A percentile compares a stretch with the other conserved stretches of the same genome.
phyloP scores from a whole-genome alignment of 2,329 filamentous ascomycete genomes.

The Arachnomyces sp. region DNA sequence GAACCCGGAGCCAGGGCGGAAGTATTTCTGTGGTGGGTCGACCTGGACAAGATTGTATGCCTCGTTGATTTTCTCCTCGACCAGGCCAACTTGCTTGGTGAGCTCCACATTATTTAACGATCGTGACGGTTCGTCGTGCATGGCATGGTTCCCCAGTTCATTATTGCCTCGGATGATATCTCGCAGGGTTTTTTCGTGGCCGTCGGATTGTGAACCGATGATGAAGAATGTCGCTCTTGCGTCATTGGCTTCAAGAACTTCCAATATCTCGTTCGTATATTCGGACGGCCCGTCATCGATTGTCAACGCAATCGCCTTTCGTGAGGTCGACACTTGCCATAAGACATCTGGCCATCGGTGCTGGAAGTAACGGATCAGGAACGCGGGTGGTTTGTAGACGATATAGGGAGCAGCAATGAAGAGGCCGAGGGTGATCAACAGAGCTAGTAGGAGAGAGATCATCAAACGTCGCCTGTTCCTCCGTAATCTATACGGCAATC shows the following conservation, averaged over 20 bases:
- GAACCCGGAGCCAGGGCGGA: constrained; percentile 77
- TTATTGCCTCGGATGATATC: constrained; percentile 55
- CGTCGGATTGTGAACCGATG: constrained; percentile 67
- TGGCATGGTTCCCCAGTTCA: constrained; percentile 80
- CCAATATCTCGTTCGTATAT: constrained; percentile 63
- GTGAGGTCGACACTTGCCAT: constrained; percentile 53
- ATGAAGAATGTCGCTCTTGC: constrained; percentile 82
- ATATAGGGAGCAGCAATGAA: constrained; percentile 49
- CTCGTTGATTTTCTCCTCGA: constrained; percentile 53
- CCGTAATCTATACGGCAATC: too few species aligned
- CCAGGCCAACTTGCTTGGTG: constrained; percentile 54
- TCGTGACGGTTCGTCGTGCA: constrained; percentile 73
- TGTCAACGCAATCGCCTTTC: constrained; percentile 70
- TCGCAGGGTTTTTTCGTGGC: constrained; percentile 47
- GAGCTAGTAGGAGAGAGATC: neutral
- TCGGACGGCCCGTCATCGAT: constrained; percentile 78
- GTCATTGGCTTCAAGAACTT: constrained; percentile 56
- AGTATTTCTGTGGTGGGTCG: constrained; percentile 55
- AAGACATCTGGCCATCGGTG: constrained; percentile 69
- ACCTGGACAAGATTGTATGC: constrained; percentile 41
- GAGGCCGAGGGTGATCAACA: constrained; percentile 1
- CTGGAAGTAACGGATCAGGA: constrained; percentile 64
- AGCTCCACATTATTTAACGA: constrained; percentile 55
- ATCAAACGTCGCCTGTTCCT: too few species aligned
- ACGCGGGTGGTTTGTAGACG: constrained; percentile 73